Evolutionary conservation across 345 rosid genomes (phyloP).

Genomic region (Salix suchowensis): DNA sequence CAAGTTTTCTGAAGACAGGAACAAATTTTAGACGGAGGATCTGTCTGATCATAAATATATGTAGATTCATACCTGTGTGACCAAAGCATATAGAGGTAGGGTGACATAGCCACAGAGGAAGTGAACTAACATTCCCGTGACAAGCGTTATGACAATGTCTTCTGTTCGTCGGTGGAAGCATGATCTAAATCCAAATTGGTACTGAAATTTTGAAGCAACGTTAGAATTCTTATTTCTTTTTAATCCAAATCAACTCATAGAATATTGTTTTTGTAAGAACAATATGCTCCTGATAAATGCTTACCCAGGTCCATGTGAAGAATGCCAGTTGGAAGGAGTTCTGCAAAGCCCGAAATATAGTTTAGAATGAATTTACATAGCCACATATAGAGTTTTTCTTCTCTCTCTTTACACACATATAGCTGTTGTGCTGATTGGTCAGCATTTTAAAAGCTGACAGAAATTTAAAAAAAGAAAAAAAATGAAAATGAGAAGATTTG

Average conservation of each 20-base stretch:
- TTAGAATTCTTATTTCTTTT: background rate
- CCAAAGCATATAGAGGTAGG: slow-evolving; percentile 60
- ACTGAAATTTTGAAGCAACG: slow-evolving; percentile 32
- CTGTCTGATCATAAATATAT: background rate
- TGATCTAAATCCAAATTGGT: slow-evolving; percentile 48
- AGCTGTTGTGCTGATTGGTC: background rate
- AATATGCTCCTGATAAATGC: background rate
- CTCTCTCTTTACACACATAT: background rate
- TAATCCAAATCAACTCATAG: background rate
- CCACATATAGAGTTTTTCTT: background rate
- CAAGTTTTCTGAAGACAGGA: background rate
- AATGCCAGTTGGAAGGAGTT: slow-evolving; percentile 86
- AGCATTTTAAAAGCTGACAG: too few relatives aligned
- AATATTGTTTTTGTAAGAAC: background rate
- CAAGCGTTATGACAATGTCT: slow-evolving; percentile 42
- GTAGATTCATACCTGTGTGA: slow-evolving; percentile 37
- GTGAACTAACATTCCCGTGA: slow-evolving; percentile 43
- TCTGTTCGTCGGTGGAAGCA: slow-evolving; percentile 46
- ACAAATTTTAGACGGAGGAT: background rate
- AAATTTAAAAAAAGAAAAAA: too few relatives aligned
- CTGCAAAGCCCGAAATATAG: slow-evolving; percentile 32
- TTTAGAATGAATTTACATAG: background rate
- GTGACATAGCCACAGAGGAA: slow-evolving; percentile 59
- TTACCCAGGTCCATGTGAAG: slow-evolving; percentile 84
- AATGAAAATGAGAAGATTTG: background rate